phyloP scores from a whole-genome alignment of 768 basidiomycete species.

The Psilocybe subaeruginosa region DNA sequence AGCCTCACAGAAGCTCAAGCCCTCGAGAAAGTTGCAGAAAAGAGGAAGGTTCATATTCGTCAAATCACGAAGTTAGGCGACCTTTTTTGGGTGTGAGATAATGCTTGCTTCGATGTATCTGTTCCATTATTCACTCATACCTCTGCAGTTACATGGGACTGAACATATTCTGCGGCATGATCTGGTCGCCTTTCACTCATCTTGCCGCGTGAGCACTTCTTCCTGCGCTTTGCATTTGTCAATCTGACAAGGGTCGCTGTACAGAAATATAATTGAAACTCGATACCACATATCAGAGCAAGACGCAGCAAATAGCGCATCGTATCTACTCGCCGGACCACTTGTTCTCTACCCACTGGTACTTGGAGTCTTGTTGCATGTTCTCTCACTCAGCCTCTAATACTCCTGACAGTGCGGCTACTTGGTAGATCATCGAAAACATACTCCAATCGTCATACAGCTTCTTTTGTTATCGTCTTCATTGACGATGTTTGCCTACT shows the following conservation, averaged over 20 bases:
- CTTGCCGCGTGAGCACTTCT: constrained; percentile 61
- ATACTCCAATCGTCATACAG: constrained; percentile 58
- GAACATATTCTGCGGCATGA: constrained; percentile 76
- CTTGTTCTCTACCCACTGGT: constrained; percentile 73
- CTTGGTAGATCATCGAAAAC: constrained; percentile 60
- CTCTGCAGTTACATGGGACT: constrained; percentile 64
- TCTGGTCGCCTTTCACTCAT: constrained; percentile 81
- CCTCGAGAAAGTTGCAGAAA: constrained; percentile 66
- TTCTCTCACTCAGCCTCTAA: neutral
- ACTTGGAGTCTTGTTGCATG: constrained; percentile 23
- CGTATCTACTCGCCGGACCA: constrained; percentile 72
- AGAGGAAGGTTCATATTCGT: constrained; percentile 59
- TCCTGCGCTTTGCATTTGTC: neutral
- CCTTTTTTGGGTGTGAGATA: constrained; percentile 73
- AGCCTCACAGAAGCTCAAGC: constrained; percentile 62
- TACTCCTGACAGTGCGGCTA: constrained; percentile 55
- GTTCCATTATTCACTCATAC: constrained; percentile 6
- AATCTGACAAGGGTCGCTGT: constrained; percentile 6
- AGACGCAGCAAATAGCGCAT: constrained; percentile 64
- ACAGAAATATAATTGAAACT: constrained; percentile 72
- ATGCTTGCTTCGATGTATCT: neutral
- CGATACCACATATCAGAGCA: constrained; percentile 65
- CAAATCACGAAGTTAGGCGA: constrained; percentile 73
- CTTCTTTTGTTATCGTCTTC: constrained; percentile 61
- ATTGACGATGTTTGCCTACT: constrained; percentile 62